Conservation (phyloP, 352 stramenopile genomes). For the Globisporangium viniferum region DNA sequence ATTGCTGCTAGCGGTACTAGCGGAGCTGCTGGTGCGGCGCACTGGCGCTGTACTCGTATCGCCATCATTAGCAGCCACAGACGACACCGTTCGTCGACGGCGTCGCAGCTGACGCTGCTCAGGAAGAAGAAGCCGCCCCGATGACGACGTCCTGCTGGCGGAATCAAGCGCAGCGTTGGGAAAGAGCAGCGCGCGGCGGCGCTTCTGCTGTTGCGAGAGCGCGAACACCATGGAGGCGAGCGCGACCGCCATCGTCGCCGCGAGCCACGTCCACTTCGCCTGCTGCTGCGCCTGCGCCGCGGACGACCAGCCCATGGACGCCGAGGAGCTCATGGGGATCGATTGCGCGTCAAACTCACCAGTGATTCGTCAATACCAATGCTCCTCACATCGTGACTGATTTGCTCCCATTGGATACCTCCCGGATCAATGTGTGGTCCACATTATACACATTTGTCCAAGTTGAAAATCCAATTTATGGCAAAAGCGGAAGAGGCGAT, state of each 20-base stretch:
- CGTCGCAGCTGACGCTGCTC: slow-evolving; percentile 4
- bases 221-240: slow-evolving; percentile 34
- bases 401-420: background rate
- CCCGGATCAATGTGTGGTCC: background rate
- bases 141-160: background rate
- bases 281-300: slow-evolving; percentile 6
- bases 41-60: background rate
- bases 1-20: background rate
- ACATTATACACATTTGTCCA: no score
- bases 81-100: slow-evolving; percentile 3
- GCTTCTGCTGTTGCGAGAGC: slow-evolving; percentile 22
- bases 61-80: background rate
- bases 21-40: background rate
- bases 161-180: background rate
- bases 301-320: slow-evolving; percentile 6
- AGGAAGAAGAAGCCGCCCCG: background rate
- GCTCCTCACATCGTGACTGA: background rate
- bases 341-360: slow-evolving; percentile 3
- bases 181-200: slow-evolving; percentile 16
- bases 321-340: slow-evolving; percentile 3
- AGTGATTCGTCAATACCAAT: background rate
- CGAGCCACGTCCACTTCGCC: slow-evolving; percentile 27
- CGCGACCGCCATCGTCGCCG: slow-evolving; percentile 24
- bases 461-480: no score
- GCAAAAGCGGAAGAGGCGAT: no score